Conservation (phyloP, 2,329 filamentous ascomycete genomes). For the Gaeumannomyces tritici region DNA sequence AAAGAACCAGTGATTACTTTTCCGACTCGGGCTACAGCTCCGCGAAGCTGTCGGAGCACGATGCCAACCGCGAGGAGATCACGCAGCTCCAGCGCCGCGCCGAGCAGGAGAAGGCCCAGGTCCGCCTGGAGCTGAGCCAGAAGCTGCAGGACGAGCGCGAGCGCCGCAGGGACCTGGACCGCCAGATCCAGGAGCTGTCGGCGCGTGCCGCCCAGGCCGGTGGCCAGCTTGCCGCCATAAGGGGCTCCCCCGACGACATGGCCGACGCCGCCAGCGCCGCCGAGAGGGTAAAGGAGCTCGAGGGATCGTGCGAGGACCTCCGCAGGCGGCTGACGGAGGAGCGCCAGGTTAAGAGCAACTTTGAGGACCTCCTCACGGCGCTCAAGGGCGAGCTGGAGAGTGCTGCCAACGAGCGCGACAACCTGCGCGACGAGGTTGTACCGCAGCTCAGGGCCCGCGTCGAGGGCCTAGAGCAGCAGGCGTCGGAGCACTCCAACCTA, state of each 20-base stretch:
- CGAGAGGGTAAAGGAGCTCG: conserved; percentile 62
- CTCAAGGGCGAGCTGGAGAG: conserved; percentile 75
- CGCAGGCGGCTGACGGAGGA: conserved; percentile 77
- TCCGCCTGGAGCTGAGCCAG: conserved; percentile 74
- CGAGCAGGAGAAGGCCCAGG: conserved; percentile 83
- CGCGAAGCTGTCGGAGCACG: conserved; percentile 61
- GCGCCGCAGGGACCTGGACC: conserved; percentile 66
- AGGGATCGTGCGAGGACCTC: conserved; percentile 71
- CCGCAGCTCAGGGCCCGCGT: conserved; percentile 68
- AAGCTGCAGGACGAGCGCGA: conserved; percentile 82
- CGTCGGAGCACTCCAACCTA: conserved; percentile 61
- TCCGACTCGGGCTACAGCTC: conserved; percentile 92
- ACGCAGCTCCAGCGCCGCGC: conserved; percentile 73
- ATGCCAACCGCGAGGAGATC: conserved; percentile 59
- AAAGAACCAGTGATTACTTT: conserved; percentile 92
- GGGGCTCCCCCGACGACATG: conserved; percentile 25
- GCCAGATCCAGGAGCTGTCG: conserved; percentile 74
- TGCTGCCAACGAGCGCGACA: conserved; percentile 81
- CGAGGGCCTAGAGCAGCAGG: conserved; percentile 68
- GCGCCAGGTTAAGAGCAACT: conserved; percentile 79
- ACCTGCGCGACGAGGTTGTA: conserved; percentile 79
- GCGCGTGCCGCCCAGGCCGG: conserved; percentile 60
- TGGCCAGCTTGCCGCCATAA: conserved; percentile 31
- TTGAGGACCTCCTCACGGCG: conserved; percentile 81
- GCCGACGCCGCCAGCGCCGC: conserved; percentile 33